A percentile compares a stretch with the other conserved stretches of the same genome.
Conservation (phyloP, 805 yeast genomes). For the Suhomyces prunicola region DNA sequence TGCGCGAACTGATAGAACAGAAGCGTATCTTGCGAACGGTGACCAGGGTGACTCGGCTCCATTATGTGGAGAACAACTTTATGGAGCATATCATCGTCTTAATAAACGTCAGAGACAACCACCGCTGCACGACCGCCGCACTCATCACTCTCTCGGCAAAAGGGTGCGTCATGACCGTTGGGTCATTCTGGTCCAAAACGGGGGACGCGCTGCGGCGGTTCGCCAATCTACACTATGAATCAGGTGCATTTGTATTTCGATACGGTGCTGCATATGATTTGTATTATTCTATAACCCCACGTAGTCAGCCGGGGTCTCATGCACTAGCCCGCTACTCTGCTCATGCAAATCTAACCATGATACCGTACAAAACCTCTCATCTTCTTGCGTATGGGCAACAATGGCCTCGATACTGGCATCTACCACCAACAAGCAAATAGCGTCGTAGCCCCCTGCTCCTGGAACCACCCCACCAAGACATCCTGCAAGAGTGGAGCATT, state of each 20-base stretch:
- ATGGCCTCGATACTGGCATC: constrained; percentile 38
- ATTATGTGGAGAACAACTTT: background rate
- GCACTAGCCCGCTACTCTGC: constrained; percentile 54
- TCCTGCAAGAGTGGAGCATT: constrained; percentile 51
- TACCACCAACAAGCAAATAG: constrained; percentile 69
- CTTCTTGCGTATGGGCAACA: constrained; percentile 13
- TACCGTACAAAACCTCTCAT: constrained; percentile 43
- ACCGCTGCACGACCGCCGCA: background rate
- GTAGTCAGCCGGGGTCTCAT: constrained; percentile 35
- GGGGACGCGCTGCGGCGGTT: background rate
- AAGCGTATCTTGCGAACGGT: background rate
- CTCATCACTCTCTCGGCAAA: background rate
- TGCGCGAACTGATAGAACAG: background rate
- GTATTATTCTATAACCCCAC: background rate
- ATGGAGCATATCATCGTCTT: background rate
- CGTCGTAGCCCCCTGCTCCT: constrained; percentile 98
- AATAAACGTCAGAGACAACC: background rate
- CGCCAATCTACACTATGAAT: background rate
- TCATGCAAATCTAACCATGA: constrained; percentile 68
- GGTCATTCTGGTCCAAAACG: background rate
- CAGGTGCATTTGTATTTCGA: background rate
- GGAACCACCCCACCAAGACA: constrained; percentile 96
- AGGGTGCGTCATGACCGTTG: background rate
- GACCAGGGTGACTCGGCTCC: background rate
- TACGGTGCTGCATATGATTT: no score